Percentiles rank a stretch among this genome's conserved stretches.
Conservation (phyloP, 768 basidiomycete genomes). For the Tylopilus sp. region DNA sequence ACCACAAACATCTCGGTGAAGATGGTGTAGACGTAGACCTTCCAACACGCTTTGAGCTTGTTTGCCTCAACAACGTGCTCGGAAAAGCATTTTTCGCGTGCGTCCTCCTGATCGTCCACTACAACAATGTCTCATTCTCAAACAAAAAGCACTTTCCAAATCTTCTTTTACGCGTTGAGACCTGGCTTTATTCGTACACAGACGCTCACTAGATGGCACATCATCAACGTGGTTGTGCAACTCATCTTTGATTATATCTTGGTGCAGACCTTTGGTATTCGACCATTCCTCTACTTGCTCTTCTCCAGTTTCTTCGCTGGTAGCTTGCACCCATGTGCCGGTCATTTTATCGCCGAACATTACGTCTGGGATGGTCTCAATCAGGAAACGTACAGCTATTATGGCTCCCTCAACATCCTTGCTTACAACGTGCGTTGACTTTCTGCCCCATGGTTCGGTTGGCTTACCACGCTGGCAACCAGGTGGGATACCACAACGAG, state of each 20-base stretch:
- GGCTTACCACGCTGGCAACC: conserved; percentile 1
- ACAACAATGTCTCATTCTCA: conserved; percentile 6
- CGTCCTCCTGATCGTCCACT: conserved; percentile 21
- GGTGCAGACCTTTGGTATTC: conserved; percentile 42
- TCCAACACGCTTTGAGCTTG: conserved; percentile 80
- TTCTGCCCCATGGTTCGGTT: background rate
- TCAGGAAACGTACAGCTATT: conserved; percentile 98
- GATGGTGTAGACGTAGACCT: conserved; percentile 97
- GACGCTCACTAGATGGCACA: conserved; percentile 78
- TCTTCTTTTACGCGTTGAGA: conserved; percentile 95
- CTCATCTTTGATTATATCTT: conserved; percentile 71
- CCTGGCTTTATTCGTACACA: conserved; percentile 91
- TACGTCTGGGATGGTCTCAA: conserved; percentile 89
- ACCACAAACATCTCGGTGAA: conserved; percentile 93
- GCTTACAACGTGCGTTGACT: conserved; percentile 83
- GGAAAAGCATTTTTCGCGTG: conserved; percentile 99
- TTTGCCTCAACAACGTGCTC: conserved; percentile 89
- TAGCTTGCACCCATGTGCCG: conserved; percentile 91
- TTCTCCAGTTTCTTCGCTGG: conserved; percentile 95
- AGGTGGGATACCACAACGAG: conserved; percentile 99
- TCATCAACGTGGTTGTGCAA: conserved; percentile 69
- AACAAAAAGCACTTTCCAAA: conserved; percentile 84
- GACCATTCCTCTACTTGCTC: conserved; percentile 75
- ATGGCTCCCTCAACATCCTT: conserved; percentile 83
- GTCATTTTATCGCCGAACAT: conserved; percentile 97